Evolutionary conservation across 2,329 filamentous ascomycete genomes (phyloP).

Genomic region (Leptographium wingfieldii): DNA sequence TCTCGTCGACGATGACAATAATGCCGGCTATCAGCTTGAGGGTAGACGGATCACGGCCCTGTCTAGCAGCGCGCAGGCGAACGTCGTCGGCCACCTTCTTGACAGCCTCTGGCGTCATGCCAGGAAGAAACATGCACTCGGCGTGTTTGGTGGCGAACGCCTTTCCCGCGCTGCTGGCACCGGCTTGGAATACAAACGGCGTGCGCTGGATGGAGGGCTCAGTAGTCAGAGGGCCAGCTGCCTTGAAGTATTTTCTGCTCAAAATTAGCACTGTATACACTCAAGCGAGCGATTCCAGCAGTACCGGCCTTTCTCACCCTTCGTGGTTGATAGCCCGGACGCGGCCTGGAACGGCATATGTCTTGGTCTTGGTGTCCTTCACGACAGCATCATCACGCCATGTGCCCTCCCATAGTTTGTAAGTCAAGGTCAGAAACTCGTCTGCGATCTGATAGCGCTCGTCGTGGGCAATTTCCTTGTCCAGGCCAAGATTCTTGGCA

Average conservation of each 20-base stretch:
- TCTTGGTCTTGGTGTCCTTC: slow-evolving; percentile 5
- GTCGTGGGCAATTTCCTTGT: slow-evolving; percentile 11
- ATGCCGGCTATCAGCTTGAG: slow-evolving; percentile 14
- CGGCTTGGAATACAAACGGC: slow-evolving; percentile 15
- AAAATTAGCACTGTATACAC: neutral
- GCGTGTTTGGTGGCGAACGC: slow-evolving; percentile 15
- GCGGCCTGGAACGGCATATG: slow-evolving; percentile 4
- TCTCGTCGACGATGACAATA: slow-evolving; percentile 12
- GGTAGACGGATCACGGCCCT: slow-evolving; percentile 10
- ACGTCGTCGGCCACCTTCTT: slow-evolving; percentile 2
- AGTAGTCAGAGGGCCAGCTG: neutral
- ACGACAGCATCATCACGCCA: slow-evolving; percentile 8
- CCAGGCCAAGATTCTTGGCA: slow-evolving; percentile 9
- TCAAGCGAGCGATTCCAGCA: neutral
- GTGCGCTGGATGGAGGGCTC: slow-evolving; percentile 11
- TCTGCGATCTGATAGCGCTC: slow-evolving; percentile 14
- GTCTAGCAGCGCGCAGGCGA: slow-evolving; percentile 3
- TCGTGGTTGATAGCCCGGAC: neutral
- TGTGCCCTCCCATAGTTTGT: slow-evolving; percentile 10
- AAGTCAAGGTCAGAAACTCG: slow-evolving; percentile 13
- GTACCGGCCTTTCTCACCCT: neutral
- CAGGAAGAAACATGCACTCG: slow-evolving; percentile 14
- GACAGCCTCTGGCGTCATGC: slow-evolving; percentile 1
- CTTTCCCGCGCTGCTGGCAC: slow-evolving; percentile 11
- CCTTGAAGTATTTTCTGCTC: neutral